Percentiles rank a stretch among this genome's conserved stretches.
Evolutionary conservation across 768 basidiomycete species (phyloP).

Genomic region (Suillus hirtellus): DNA sequence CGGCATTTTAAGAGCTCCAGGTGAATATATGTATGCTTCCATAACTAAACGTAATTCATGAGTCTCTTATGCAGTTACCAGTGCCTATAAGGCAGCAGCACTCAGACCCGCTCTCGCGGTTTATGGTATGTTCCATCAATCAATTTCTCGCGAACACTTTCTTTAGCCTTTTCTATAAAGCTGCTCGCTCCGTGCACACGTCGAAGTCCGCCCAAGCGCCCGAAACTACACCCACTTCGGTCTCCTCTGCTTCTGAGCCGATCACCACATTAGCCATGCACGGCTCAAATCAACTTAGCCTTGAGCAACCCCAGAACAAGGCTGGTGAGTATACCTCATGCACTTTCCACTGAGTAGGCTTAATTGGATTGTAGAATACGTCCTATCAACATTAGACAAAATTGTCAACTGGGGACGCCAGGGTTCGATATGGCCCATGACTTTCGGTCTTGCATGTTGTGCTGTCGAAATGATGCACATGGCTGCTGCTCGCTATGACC

Average conservation of each 20-base stretch:
- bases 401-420: conserved; percentile 97
- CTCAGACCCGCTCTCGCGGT: conserved; percentile 46
- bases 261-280: conserved; percentile 72
- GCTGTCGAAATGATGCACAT: conserved; percentile 99
- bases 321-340: conserved; percentile 57
- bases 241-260: conserved; percentile 50
- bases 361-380: conserved; percentile 71
- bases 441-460: conserved; percentile 96
- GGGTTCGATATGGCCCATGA: conserved; percentile 99
- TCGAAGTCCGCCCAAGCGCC: conserved; percentile 46
- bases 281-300: conserved; percentile 80
- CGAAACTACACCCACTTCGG: conserved; percentile 41
- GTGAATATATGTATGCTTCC: conserved; percentile 22
- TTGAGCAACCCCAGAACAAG: conserved; percentile 88
- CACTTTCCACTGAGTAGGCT: conserved; percentile 2
- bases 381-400: conserved; percentile 94
- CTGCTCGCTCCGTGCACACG: conserved; percentile 56
- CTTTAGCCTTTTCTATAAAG: conserved; percentile 29
- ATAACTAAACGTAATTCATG: not conserved
- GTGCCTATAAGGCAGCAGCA: conserved; percentile 44
- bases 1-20: conserved; percentile 35
- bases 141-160: conserved; percentile 18
- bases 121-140: conserved; percentile 35
- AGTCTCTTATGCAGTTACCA: conserved; percentile 29
- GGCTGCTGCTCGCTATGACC: conserved; percentile 98